Evolutionary conservation across 2,329 filamentous ascomycete species (phyloP), one percentile per base, ranked within the genome.

Genomic region (Elsinoe arachidis): DNA sequence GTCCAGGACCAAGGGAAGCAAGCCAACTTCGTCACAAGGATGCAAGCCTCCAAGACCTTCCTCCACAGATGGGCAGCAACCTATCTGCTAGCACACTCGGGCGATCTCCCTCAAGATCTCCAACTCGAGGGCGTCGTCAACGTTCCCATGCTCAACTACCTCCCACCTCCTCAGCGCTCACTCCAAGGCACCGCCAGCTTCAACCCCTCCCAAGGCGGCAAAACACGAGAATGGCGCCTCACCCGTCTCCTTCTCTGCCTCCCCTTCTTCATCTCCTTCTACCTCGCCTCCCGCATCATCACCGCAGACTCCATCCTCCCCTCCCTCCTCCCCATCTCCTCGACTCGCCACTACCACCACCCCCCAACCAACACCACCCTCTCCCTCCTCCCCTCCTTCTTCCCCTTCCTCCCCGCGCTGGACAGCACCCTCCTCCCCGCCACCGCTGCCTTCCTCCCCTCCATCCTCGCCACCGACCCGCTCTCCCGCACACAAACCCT

Each of bases 81-180:
- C 33, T 43, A 51, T 17, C 37, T 59, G 2, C 33, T 64, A 3
- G 58, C 59, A 2, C 33, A 51, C 1, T 12, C 58, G 2, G 56
- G 53, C 2, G 61, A 61, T 17, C 47, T 61, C 11, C 15, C 61
- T 10, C 46, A 58, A 4, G 55, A 61, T 17, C 43, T 63, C n/a
- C 49, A 49, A 15, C 57, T 58, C 2, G 59, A 63, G 12, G 57
- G 52, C 3, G 38, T 61, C 1, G 39, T 63, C 12, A 62, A 61
- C 59, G 67, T 68, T 3, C 64, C 66, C 15, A 60, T 58, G 17
- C 53, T 71, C 2, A 65, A 70, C 11, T 66, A 58, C 44, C 60
- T 72, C 0, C 66, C 68, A n/a, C 53, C 58, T 2, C 69, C 69
- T 21, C 55, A 61, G 21, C 55, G 61, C 19, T 57, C 60, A 5